These are phyloP conservation scores for Lactifluus echinatus DNA, from an alignment of 768 basidiomycete genomes.

Conservation along the genomic window DNA sequence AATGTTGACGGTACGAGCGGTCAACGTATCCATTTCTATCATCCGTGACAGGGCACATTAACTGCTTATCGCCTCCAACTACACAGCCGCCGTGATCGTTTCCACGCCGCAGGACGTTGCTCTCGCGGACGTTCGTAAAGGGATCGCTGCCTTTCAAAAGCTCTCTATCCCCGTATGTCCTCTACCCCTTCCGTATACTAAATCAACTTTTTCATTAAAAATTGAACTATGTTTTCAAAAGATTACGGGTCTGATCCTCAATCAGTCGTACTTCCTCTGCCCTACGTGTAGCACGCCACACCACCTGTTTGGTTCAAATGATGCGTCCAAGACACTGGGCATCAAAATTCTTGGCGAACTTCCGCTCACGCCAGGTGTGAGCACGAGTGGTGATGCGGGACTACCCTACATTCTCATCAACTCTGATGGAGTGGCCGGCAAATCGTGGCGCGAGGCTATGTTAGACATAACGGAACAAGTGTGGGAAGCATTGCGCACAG, in stretches of 20 bases:
- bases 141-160: slow-evolving; percentile 88
- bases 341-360: slow-evolving; percentile 70
- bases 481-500: slow-evolving; percentile 22
- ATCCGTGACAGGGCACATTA: neutral
- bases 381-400: slow-evolving; percentile 62
- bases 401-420: slow-evolving; percentile 38
- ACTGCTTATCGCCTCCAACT: neutral
- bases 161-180: slow-evolving; percentile 71
- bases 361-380: slow-evolving; percentile 70
- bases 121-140: slow-evolving; percentile 84
- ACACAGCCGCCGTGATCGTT: slow-evolving; percentile 79
- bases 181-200: neutral
- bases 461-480: slow-evolving; percentile 25
- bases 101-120: slow-evolving; percentile 96
- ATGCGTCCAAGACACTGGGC: slow-evolving; percentile 43
- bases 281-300: slow-evolving; percentile 58
- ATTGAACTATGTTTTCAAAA: slow-evolving; percentile 25
- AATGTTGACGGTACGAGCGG: slow-evolving; percentile 59
- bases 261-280: slow-evolving; percentile 80
- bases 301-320: slow-evolving; percentile 63
- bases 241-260: slow-evolving; percentile 84
- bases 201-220: neutral
- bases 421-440: slow-evolving; percentile 11
- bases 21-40: too few relatives aligned
- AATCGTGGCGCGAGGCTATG: slow-evolving; percentile 26